Evolutionary conservation across 192 early-diverging fungal species (phyloP), one percentile per base, ranked within the genome.

Genomic region (Linderina pennispora): DNA sequence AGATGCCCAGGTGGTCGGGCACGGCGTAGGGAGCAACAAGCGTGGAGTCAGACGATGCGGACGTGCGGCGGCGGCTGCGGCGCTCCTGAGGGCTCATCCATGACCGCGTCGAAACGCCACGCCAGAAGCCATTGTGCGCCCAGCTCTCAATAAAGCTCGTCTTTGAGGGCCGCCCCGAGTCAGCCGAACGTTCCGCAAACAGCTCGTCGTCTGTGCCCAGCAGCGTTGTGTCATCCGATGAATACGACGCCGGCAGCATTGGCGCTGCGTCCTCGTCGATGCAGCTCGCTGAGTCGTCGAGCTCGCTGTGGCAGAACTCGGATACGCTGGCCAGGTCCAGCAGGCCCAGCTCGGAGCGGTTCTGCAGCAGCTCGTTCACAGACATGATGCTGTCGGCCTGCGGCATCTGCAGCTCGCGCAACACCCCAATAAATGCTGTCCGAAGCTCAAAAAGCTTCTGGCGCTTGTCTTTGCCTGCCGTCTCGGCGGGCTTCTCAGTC

Each of bases 261-360:
- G 31, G 28, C 36, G 26, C 23, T 32, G 22, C 11, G 28, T 11
- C 28, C 28, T 21, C 26, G 18, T 36, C 28, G n/a, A n/a, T n/a
- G n/a, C n/a, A n/a, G n/a, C n/a, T n/a, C n/a, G n/a, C n/a, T n/a
- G n/a, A n/a, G 14, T 24, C 34, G 23, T 19, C 22, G 33, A 9
- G 14, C n/a, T 23, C 33, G 3, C 19, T 21, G 28, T 18, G 11
- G 28, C 28, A 31, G 44, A 57, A 58, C 17, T 19, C 55, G 19
- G 37, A 19, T 3, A 58, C 66, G 13, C 55, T 48, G 32, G 31
- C 40, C 1, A 51, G 24, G 25, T 48, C 47, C 7, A 62, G 33
- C 39, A 70, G 60, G 4, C 66, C 59, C 8, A 62, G 48, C 26
- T 28, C 32, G 20, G 36, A 49, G 42, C 66, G 66, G 51, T 62